Percentiles rank a stretch among this genome's conserved stretches.
Conservation (phyloP, 371 early-diverging fungal species). For the Neoconidiobolus thromboides region DNA sequence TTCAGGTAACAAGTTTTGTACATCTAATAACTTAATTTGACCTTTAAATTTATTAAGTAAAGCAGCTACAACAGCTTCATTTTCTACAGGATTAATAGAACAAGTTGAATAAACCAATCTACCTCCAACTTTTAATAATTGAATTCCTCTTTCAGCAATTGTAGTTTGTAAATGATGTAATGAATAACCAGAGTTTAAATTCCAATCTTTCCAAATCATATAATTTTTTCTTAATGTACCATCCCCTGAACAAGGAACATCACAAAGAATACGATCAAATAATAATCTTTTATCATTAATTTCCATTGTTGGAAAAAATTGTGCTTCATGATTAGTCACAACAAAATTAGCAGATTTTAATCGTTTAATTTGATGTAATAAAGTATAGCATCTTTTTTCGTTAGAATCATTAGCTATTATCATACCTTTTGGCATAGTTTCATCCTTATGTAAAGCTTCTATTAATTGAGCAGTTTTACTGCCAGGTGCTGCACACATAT, state of each 20-base stretch:
- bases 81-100: conserved; percentile 95
- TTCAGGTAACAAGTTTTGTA: conserved; percentile 43
- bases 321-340: conserved; percentile 93
- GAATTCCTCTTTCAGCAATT: conserved; percentile 75
- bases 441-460: conserved; percentile 69
- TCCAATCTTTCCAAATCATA: conserved; percentile 81
- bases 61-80: conserved; percentile 88
- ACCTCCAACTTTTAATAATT: conserved; percentile 82
- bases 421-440: conserved; percentile 29
- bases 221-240: conserved; percentile 97
- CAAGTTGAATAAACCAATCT: conserved; percentile 98
- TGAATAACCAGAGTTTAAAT: conserved; percentile 40
- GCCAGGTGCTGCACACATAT: conserved; percentile 88
- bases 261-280: conserved; percentile 93
- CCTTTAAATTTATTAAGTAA: conserved; percentile 42
- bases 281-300: conserved; percentile 17
- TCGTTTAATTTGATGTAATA: conserved; percentile 89
- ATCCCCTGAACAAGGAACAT: conserved; percentile 98
- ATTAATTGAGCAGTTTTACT: conserved; percentile 83
- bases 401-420: conserved; percentile 97
- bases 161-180: conserved; percentile 74
- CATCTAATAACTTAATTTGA: conserved; percentile 58
- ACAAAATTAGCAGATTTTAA: conserved; percentile 78
- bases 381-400: conserved; percentile 74
- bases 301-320: conserved; percentile 57